phyloP scores from a whole-genome alignment of 257 asterid species.

The Nemophila menziesii region DNA sequence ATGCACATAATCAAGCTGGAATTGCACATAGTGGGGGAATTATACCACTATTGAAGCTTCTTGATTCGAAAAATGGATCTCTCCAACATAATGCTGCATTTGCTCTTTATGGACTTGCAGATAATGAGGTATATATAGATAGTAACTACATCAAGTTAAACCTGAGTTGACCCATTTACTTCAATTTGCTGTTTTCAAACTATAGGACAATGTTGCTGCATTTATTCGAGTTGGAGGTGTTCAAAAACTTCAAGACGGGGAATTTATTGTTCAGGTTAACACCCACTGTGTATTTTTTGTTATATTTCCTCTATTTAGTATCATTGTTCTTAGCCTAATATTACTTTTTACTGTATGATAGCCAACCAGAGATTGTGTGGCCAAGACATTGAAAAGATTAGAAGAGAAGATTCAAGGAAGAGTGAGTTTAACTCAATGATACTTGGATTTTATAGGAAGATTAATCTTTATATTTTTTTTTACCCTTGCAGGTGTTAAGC shows the following conservation, averaged over 20 bases:
- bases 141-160: conserved; percentile 1
- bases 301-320: not conserved
- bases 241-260: conserved; percentile 96
- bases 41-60: conserved; percentile 71
- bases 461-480: not conserved
- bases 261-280: conserved; percentile 82
- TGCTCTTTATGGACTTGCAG: conserved; percentile 98
- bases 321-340: not conserved
- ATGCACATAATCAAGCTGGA: conserved; percentile 95
- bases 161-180: conserved; percentile 1
- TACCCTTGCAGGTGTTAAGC: conserved; percentile 54
- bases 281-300: conserved; percentile 3
- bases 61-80: conserved; percentile 93
- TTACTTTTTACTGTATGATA: conserved; percentile 8
- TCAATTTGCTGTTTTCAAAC: conserved; percentile 9
- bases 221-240: conserved; percentile 87
- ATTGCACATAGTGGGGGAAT: conserved; percentile 94
- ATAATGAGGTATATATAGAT: conserved; percentile 95
- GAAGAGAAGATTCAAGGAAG: conserved; percentile 97
- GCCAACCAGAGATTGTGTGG: conserved; percentile 99
- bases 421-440: conserved; percentile 35
- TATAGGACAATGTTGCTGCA: conserved; percentile 91
- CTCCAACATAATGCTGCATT: conserved; percentile 97
- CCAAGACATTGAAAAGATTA: conserved; percentile 88
- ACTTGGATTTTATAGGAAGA: not conserved